Conservation (phyloP, 768 basidiomycete species). For the Termitomyces sp. region DNA sequence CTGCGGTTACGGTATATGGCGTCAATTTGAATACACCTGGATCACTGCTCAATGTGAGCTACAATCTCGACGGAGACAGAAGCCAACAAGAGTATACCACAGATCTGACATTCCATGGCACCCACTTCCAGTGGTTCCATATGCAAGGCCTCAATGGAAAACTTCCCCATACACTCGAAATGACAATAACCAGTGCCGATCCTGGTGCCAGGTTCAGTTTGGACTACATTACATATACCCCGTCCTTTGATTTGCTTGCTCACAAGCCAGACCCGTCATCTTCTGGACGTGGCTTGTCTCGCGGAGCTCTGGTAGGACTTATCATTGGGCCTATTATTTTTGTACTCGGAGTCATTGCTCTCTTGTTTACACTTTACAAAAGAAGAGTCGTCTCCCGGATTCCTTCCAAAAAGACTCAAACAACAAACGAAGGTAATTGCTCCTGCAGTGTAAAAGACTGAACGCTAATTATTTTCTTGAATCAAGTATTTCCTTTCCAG, state of each 20-base stretch:
- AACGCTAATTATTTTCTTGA: background rate
- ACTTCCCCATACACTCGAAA: background rate
- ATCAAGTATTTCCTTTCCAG: background rate
- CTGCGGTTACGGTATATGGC: constrained; percentile 2
- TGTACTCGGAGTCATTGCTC: background rate
- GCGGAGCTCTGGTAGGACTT: background rate
- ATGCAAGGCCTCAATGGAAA: background rate
- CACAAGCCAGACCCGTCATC: background rate
- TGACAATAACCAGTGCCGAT: background rate
- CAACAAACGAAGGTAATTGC: background rate
- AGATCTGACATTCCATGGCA: background rate
- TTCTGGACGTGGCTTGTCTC: background rate
- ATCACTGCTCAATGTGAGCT: background rate
- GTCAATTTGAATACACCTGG: background rate
- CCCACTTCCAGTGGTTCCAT: background rate
- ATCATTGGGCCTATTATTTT: background rate
- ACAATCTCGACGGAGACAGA: background rate
- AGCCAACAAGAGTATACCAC: background rate
- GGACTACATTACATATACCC: background rate
- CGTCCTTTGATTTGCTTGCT: background rate
- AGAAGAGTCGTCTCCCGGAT: background rate
- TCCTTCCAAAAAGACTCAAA: no score
- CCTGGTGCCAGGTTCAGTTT: background rate
- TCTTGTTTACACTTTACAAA: background rate
- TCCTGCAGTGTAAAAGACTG: background rate